Percentiles rank a stretch among this genome's conserved stretches.
Evolutionary conservation across 2,329 filamentous ascomycete species (phyloP).

Genomic region (Arthrinium phaeospermum): DNA sequence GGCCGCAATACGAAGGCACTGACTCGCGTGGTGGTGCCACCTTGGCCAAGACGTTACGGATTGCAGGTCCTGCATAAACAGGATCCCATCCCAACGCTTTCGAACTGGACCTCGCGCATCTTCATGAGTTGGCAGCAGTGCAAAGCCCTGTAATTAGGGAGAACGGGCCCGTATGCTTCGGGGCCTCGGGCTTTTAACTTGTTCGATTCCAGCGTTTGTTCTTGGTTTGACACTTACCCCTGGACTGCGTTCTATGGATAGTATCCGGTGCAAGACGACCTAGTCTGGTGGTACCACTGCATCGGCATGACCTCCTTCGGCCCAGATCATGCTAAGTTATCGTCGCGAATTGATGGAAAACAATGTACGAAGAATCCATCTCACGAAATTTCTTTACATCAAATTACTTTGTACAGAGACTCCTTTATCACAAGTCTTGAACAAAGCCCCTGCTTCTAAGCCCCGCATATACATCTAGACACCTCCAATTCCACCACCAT

Average conservation of each 20-base stretch:
- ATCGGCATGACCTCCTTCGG: not conserved
- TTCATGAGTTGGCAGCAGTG: not conserved
- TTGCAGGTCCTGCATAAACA: not conserved
- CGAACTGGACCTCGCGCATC: not conserved
- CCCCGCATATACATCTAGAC: not conserved
- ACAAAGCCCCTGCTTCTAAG: not conserved
- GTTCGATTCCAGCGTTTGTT: not conserved
- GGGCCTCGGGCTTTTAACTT: not conserved
- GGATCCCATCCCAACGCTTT: not conserved
- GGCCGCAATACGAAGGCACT: not conserved
- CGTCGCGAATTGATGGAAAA: not conserved
- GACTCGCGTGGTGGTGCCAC: slow-evolving; percentile 2
- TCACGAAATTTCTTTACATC: not conserved
- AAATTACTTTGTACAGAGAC: not conserved
- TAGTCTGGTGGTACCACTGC: not conserved
- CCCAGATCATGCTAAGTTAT: not conserved
- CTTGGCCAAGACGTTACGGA: not conserved
- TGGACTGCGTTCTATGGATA: not conserved
- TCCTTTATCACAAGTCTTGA: not conserved
- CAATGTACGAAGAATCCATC: not conserved
- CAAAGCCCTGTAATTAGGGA: not conserved
- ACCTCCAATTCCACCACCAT: not conserved
- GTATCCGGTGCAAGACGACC: not conserved
- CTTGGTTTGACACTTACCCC: not conserved
- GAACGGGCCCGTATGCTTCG: not conserved